Evolutionary conservation across 768 basidiomycete species (phyloP), one percentile per base, ranked within the genome.

Genomic region (Boletus insuetus): DNA sequence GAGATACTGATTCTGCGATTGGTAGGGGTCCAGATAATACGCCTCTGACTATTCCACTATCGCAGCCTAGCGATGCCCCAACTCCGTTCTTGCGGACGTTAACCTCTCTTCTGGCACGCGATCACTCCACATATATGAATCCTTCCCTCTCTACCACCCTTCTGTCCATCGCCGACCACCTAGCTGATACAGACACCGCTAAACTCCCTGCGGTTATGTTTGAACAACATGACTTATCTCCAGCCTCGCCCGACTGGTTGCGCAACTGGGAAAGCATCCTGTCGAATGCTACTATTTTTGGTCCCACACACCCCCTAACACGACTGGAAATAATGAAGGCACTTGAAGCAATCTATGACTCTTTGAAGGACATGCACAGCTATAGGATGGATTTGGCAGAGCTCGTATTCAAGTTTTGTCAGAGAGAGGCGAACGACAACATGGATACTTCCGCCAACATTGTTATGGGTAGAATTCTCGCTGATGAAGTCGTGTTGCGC

Each of bases 211-310:
- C 64, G 12, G 71, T 82, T 49, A 87, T 92, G 84, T 73, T 77
- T 37, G 82, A 83, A 43, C 82, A 87, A 53, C 83, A 87, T 58
- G 80, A 83, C 46, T 76, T 91, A 32, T 84, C 82, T 3, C 89
- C 89, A 1, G 86, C 86, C 12, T 83, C 85, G 1, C 82, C 85
- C 0, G 79, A 83, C 6, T 92, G 89, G 89, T 68, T 91, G 26
- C 71, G 72, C 17, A 84, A 86, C 63, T 91, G 89, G 89, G 67
- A 75, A 37, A 76, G 61, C 37, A 71, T 90, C 7, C 66, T 89
- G 14, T 72, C 69, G n/a, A 82, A 82, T 55, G 66, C 76, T 16
- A 73, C 70, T 0, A 69, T 83, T 19, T 65, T 82, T 56, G 71
- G 74, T 50, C 59, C 68, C 3, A 54, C 72, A 3, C 71, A 82